A percentile compares a stretch with the other conserved stretches of the same genome.
Evolutionary conservation across 257 asterid species (phyloP).

Genomic region (Lantana camara): DNA sequence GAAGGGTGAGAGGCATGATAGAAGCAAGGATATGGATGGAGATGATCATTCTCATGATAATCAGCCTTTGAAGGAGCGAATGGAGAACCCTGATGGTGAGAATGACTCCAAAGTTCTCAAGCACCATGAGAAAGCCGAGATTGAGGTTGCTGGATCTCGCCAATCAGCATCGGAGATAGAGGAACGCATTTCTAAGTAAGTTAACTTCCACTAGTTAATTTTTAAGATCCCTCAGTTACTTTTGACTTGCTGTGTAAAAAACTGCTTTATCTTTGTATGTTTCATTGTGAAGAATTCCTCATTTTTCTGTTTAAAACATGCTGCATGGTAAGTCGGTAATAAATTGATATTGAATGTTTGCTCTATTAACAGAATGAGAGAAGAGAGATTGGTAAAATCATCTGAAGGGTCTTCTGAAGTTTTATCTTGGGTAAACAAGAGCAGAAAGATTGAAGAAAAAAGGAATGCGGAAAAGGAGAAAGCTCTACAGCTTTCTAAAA

Average conservation of each 20-base stretch:
- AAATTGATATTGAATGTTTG: slow-evolving; percentile 16
- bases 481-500: slow-evolving; percentile 77
- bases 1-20: slow-evolving; percentile 59
- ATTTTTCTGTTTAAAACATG: slow-evolving; percentile 14
- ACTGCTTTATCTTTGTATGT: not conserved
- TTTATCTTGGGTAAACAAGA: slow-evolving; percentile 77
- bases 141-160: slow-evolving; percentile 37
- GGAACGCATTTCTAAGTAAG: slow-evolving; percentile 81
- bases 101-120: slow-evolving; percentile 45
- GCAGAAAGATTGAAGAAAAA: slow-evolving; percentile 81
- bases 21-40: slow-evolving; percentile 49
- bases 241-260: not conserved
- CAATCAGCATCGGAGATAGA: slow-evolving; percentile 51
- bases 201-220: slow-evolving; percentile 22
- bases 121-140: slow-evolving; percentile 40
- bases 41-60: slow-evolving; percentile 39
- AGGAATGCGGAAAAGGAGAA: slow-evolving; percentile 71
- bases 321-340: not conserved
- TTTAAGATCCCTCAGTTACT: not conserved
- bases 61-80: slow-evolving; percentile 34
- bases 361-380: slow-evolving; percentile 65
- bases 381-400: slow-evolving; percentile 72
- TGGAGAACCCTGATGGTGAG: slow-evolving; percentile 36
- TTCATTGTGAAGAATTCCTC: not conserved
- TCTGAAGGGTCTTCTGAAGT: slow-evolving; percentile 80